Base-by-base conservation (phyloP, 176 grass and related monocot genomes). In the Neostapfia colusana region DNA sequence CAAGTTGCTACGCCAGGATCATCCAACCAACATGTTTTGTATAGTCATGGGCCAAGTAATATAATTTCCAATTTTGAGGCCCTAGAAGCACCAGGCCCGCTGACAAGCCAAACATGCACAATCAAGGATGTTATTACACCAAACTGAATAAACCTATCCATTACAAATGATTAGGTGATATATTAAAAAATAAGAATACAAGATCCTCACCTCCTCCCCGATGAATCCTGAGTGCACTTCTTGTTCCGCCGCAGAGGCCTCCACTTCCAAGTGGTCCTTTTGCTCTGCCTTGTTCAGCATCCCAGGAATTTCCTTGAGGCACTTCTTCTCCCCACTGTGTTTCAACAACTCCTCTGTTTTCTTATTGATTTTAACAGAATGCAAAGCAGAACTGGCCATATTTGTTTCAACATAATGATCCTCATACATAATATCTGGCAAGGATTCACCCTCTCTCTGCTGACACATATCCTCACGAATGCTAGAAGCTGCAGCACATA, bases 171-270 rank as follows among this genome's bases (percentile, higher is more conserved):
- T 26, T 42, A 65, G 3, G 28, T 11, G 18, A 76, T 10, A 14
- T 58, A 67, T 49, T 37, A 21, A 27, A 5, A 46, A 56, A 65
- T 36, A 36, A 50, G 80, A 64, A 77, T 42, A 51, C 16, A 9
- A 80, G 5, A 62, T 25, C 77, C 85, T 72, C 56, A 97, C 93
- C 90, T 97, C 88, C 66, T 55, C 85, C 43, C 79, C 63, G 23
- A 68, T 31, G 50, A 70, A 82, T 57, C 39, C 76, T 68, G 78
- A 79, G 70, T 70, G 69, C 26, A 57, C 59, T 61, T 83, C 48
- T 76, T 73, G 85, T 72, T 68, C 82, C 14, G 68, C 58, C 40
- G 74, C 39, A 34, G 70, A 83, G 34, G 79, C 39, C 44, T 84
- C 90, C 39, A 61, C 28, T 44, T 77, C 81, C 43, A 79, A 44